Conservation (phyloP, 768 basidiomycete species). For the Suillus spraguei region DNA sequence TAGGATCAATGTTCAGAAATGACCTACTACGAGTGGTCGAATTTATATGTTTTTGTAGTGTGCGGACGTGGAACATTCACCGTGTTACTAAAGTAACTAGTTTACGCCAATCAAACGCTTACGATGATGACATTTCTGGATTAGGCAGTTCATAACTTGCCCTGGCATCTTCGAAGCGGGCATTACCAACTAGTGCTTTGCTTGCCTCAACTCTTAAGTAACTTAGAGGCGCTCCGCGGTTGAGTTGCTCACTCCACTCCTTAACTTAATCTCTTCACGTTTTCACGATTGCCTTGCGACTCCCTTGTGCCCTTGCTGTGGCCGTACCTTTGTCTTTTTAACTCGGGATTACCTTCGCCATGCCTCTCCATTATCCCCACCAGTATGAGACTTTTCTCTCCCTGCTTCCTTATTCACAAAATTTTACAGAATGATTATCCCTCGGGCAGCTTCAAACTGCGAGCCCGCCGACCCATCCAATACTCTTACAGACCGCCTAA, state of each 20-base stretch:
- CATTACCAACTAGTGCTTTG: neutral
- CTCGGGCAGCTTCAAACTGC: slow-evolving; percentile 24
- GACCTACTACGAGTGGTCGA: neutral
- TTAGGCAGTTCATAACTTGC: neutral
- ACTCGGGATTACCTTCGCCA: slow-evolving; percentile 8
- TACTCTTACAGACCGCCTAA: slow-evolving; percentile 64
- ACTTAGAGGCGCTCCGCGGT: neutral
- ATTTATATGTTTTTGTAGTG: neutral
- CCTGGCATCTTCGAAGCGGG: neutral
- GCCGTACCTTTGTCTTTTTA: neutral
- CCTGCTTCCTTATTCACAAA: neutral
- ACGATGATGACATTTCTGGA: neutral
- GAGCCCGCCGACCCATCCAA: slow-evolving; percentile 57
- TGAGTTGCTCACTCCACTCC: neutral
- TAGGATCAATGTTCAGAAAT: neutral
- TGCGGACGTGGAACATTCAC: no score
- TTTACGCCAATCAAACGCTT: no score
- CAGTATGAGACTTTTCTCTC: slow-evolving; percentile 13
- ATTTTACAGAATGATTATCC: neutral
- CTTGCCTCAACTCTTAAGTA: neutral
- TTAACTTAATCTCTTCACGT: neutral
- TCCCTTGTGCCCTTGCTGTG: neutral
- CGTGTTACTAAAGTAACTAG: no score
- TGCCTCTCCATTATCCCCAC: slow-evolving; percentile 15
- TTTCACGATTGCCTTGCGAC: neutral